Conservation (phyloP, 2,329 filamentous ascomycete species). For the Leptographium lundbergii region DNA sequence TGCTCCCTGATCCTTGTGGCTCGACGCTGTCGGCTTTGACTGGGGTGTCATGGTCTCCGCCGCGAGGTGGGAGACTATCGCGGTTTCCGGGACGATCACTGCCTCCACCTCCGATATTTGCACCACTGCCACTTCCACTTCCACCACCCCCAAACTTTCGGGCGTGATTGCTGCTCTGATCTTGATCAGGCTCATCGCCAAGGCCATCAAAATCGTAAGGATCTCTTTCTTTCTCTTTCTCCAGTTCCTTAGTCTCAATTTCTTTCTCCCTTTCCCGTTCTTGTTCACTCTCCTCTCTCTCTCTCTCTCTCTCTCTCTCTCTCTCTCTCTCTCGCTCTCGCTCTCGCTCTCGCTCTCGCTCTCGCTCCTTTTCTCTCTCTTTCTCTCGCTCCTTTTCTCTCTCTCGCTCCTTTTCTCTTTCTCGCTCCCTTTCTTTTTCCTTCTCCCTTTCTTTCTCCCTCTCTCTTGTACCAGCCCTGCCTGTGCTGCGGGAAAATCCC, state of each 20-base stretch:
- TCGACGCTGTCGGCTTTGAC: conserved; percentile 44
- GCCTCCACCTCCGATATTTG: neutral
- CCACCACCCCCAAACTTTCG: conserved; percentile 22
- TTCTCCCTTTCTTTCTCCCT: conserved; percentile 13
- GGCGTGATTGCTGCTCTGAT: conserved; percentile 22
- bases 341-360: conserved; percentile 17
- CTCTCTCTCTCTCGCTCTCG: conserved; percentile 10
- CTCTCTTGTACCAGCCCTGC: conserved; percentile 14
- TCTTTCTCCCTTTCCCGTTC: conserved; percentile 2
- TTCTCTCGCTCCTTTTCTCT: conserved; percentile 16
- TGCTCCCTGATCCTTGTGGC: conserved; percentile 27
- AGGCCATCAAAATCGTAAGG: conserved; percentile 30
- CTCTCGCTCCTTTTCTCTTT: conserved; percentile 14
- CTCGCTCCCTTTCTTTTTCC: conserved; percentile 7
- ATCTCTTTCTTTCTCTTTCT: conserved; percentile 9
- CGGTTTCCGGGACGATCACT: conserved; percentile 20
- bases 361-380: conserved; percentile 19
- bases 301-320: conserved; percentile 14
- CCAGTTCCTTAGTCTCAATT: neutral
- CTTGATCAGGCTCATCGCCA: conserved; percentile 29
- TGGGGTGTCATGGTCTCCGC: conserved; percentile 37
- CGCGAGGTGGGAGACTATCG: conserved; percentile 22
- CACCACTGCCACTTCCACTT: conserved; percentile 9
- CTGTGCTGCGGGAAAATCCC: conserved; percentile 8
- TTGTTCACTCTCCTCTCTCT: conserved; percentile 11